phyloP scores from a whole-genome alignment of 108 stramenopile genomes.

The Asterionellopsis glacialis region DNA sequence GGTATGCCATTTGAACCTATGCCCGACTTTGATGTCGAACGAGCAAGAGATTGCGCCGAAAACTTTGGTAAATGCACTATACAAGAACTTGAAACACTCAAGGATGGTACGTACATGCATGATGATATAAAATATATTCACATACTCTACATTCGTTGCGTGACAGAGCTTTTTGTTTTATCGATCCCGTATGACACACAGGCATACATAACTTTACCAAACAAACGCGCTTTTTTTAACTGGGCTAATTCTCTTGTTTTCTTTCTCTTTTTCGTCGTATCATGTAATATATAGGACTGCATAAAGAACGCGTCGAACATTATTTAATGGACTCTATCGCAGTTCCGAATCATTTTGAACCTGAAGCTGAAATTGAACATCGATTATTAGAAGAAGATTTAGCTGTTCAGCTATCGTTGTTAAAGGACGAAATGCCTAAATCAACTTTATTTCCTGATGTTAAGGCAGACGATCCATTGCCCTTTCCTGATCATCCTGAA shows the following conservation, averaged over 20 bases:
- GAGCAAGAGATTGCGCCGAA: constrained; percentile 16
- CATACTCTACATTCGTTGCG: no score
- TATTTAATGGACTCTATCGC: not conserved
- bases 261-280: not conserved
- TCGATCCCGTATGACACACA: no score
- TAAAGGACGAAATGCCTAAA: constrained; percentile 9
- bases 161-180: no score
- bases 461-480: not conserved
- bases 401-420: constrained; percentile 9
- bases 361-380: constrained; percentile 15
- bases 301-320: constrained; percentile 13
- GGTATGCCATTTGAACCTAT: no score
- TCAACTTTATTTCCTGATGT: constrained; percentile 19
- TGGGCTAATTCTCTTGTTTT: not conserved
- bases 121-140: not conserved
- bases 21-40: not conserved
- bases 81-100: constrained; percentile 17
- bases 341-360: not conserved
- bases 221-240: no score
- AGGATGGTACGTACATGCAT: constrained; percentile 7
- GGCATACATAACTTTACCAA: no score
- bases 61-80: constrained; percentile 17
- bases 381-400: constrained; percentile 17
- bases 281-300: constrained; percentile 8
- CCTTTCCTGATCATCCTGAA: no score